These are phyloP conservation scores for Diaporthe sp. DNA, from an alignment of 2,329 filamentous ascomycete genomes.

Conservation along the genomic window DNA sequence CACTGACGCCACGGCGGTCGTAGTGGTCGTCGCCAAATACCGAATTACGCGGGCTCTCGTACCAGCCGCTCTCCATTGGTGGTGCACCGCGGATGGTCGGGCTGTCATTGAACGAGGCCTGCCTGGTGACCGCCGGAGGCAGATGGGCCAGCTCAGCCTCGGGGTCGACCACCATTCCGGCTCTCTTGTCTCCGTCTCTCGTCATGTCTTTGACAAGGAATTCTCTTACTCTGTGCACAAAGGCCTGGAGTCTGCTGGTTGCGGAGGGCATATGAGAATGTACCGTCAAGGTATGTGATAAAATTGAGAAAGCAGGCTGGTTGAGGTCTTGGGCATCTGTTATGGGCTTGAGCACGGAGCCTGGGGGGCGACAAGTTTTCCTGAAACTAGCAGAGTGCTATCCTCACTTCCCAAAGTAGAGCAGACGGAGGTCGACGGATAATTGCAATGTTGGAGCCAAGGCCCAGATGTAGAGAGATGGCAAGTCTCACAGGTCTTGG, in stretches of 20 bases:
- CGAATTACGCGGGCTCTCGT: constrained; percentile 3
- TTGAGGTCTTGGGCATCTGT: constrained; percentile 26
- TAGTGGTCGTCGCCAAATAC: not conserved
- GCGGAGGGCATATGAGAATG: constrained; percentile 20
- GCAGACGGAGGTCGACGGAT: not conserved
- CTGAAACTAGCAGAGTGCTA: constrained; percentile 5
- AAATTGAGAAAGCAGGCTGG: not conserved
- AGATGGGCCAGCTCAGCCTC: constrained; percentile 24
- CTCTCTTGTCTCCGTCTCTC: constrained; percentile 27
- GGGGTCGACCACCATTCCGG: constrained; percentile 1
- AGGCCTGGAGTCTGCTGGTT: constrained; percentile 23
- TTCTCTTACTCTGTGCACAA: constrained; percentile 6
- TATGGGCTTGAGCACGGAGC: constrained; percentile 20
- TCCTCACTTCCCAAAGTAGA: constrained; percentile 6
- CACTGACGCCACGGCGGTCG: constrained; percentile 10
- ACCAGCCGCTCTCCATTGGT: constrained; percentile 21
- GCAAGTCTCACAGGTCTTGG: constrained; percentile 17
- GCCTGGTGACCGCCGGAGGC: constrained; percentile 13
- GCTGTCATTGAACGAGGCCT: constrained; percentile 25
- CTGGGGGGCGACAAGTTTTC: not conserved
- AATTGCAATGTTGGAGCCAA: constrained; percentile 27
- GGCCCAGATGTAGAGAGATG: constrained; percentile 11
- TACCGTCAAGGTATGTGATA: constrained; percentile 2
- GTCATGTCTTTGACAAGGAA: constrained; percentile 28
- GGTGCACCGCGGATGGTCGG: constrained; percentile 14